These are phyloP conservation scores for Colletotrichum sp. DNA, from an alignment of 2,329 filamentous ascomycete species.

Conservation along the genomic window DNA sequence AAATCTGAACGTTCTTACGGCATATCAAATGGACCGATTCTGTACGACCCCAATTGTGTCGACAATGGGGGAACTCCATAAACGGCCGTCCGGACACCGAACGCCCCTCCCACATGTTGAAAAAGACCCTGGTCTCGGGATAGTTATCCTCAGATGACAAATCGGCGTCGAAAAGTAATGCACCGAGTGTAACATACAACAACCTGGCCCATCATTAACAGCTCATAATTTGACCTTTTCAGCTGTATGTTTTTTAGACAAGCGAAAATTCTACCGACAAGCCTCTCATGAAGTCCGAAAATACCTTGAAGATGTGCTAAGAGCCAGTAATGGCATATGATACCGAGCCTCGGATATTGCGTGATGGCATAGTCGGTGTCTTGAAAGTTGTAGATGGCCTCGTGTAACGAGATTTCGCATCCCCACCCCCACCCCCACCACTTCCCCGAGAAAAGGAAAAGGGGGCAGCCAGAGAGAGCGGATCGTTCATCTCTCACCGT, in stretches of 20 bases:
- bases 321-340: not conserved
- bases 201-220: not conserved
- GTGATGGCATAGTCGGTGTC: not conserved
- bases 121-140: not conserved
- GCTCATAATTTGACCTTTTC: no score
- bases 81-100: no score
- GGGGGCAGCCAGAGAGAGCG: not conserved
- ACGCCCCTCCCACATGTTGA: no score
- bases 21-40: no score
- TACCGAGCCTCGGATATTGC: not conserved
- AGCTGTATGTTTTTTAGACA: not conserved
- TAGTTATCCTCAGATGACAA: accelerated
- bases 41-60: no score
- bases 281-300: accelerated
- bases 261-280: not conserved
- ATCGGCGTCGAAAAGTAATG: no score
- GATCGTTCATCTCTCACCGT: no score
- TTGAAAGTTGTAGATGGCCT: accelerated
- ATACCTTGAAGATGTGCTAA: accelerated
- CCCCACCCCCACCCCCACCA: not conserved
- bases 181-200: accelerated
- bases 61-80: no score
- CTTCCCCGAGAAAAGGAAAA: not conserved
- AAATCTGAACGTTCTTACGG: no score
- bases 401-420: accelerated